Base-by-base conservation (phyloP, 371 early-diverging fungal species). In the Mortierella sp. region DNA sequence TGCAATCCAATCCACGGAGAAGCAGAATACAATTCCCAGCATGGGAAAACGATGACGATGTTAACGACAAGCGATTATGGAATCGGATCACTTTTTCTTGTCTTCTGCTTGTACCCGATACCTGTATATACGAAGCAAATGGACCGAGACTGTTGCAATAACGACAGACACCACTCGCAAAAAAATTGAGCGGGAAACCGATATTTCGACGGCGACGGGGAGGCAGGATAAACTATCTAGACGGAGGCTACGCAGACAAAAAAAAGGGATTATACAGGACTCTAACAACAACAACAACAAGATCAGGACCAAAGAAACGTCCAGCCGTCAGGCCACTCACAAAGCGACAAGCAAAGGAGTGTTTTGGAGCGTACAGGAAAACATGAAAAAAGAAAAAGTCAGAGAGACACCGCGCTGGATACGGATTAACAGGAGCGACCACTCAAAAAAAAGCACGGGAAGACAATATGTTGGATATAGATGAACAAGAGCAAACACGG, bases 181-280 rank as follows among this genome's bases (percentile, higher is more conserved):
- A 16, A 72, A 53, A 72, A 72, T 34, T 50, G 72, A 72, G 72
- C 72, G 72, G 72, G 72, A 72, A 72, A 72, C 48, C 19, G 51
- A 44, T 31, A 71, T 31, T 48, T 48, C 50, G 28, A 31, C 21
- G 31, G n/a, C 37, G 28, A 26, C 48, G 14, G 26, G 71, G 51
- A 71, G 28, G 50, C 34, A 64, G 37, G 64, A 37, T 64, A 64
- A 64, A 64, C 50, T 72, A 46, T 46, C 40, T 53, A 28, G 40
- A 53, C 72, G 48, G 48, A 46, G 71, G 72, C 48, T 37, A 64
- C 37, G 40, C 21, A 37, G 24, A 31, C 61, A 64, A 40, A 34
- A 11, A 24, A 64, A 37, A 34, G 34, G 67, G 34, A 37, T 21
- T 40, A 37, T 10, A 37, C 8, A 31, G 61, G 34, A 28, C 31